Conservation (phyloP, 1,139 yeast species). For the Magnusiomyces sp. region DNA sequence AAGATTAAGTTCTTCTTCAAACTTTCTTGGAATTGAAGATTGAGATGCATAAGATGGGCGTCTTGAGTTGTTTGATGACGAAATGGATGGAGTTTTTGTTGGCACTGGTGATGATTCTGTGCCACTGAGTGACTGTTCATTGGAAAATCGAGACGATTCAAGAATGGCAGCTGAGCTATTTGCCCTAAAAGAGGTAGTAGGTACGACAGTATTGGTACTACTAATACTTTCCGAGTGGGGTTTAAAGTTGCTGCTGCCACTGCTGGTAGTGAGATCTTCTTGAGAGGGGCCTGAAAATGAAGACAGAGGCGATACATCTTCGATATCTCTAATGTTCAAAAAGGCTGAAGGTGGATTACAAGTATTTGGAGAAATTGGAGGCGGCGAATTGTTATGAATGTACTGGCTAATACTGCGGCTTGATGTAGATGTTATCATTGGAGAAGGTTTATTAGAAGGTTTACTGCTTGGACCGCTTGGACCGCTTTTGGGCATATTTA, state of each 20-base stretch:
- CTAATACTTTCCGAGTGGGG: background rate
- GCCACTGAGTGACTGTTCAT: background rate
- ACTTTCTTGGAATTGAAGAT: conserved; percentile 19
- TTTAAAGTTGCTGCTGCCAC: too few species aligned
- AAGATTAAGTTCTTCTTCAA: conserved; percentile 11
- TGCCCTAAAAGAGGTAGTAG: background rate
- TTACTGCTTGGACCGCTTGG: too few species aligned
- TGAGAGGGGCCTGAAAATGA: conserved; percentile 9
- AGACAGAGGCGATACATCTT: conserved; percentile 11
- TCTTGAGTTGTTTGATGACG: conserved; percentile 13
- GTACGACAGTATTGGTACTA: background rate
- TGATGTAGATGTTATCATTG: too few species aligned
- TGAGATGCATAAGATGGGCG: conserved; percentile 21
- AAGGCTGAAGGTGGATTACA: conserved; percentile 3
- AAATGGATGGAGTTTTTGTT: background rate
- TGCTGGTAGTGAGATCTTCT: too few species aligned
- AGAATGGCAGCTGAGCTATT: too few species aligned
- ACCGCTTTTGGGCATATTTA: too few species aligned
- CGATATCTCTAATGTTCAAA: conserved; percentile 8
- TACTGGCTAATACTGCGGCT: too few species aligned
- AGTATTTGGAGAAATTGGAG: conserved; percentile 5
- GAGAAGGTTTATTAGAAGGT: too few species aligned
- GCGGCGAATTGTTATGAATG: background rate
- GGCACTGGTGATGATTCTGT: too few species aligned
- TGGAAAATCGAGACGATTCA: background rate